A percentile compares a stretch with the other conserved stretches of the same genome.
phyloP scores from a whole-genome alignment of 768 basidiomycete genomes.

The Saitozyma sp. region DNA sequence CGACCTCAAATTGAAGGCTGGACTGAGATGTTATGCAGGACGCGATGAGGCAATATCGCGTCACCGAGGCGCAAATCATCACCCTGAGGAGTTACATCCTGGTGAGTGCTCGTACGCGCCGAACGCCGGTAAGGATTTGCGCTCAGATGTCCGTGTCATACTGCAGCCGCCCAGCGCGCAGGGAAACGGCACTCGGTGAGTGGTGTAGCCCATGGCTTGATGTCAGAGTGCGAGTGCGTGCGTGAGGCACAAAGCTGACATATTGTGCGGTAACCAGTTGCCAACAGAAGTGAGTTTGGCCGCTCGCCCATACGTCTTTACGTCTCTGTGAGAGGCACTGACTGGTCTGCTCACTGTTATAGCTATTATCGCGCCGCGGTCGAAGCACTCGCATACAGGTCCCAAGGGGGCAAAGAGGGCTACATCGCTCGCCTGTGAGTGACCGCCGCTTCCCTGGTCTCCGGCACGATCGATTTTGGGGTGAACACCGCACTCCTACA shows the following conservation, averaged over 20 bases:
- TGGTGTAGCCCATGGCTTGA: too few relatives aligned
- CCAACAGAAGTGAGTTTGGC: slow-evolving; percentile 3
- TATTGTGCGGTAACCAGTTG: slow-evolving; percentile 16
- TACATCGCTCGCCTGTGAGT: slow-evolving; percentile 24
- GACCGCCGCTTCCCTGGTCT: neutral
- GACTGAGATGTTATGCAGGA: slow-evolving; percentile 8
- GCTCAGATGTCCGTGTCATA: too few relatives aligned
- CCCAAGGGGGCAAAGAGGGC: slow-evolving; percentile 19
- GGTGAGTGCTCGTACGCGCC: slow-evolving; percentile 13
- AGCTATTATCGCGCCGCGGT: slow-evolving; percentile 26
- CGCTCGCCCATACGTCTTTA: neutral
- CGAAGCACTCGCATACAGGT: slow-evolving; percentile 19
- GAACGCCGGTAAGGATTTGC: too few relatives aligned
- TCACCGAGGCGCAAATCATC: slow-evolving; percentile 27
- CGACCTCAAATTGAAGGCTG: too few relatives aligned
- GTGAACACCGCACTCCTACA: neutral
- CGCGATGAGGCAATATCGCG: slow-evolving; percentile 17
- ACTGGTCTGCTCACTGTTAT: neutral
- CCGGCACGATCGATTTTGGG: too few relatives aligned
- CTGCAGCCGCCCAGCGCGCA: too few relatives aligned
- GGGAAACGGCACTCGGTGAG: too few relatives aligned
- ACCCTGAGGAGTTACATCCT: slow-evolving; percentile 20
- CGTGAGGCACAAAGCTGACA: slow-evolving; percentile 3
- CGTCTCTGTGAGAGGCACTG: too few relatives aligned
- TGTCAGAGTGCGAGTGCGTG: neutral